Percentiles rank a stretch among this genome's conserved stretches.
Conservation (phyloP, 176 grass and related monocot genomes). For the Guadua angustifolia region DNA sequence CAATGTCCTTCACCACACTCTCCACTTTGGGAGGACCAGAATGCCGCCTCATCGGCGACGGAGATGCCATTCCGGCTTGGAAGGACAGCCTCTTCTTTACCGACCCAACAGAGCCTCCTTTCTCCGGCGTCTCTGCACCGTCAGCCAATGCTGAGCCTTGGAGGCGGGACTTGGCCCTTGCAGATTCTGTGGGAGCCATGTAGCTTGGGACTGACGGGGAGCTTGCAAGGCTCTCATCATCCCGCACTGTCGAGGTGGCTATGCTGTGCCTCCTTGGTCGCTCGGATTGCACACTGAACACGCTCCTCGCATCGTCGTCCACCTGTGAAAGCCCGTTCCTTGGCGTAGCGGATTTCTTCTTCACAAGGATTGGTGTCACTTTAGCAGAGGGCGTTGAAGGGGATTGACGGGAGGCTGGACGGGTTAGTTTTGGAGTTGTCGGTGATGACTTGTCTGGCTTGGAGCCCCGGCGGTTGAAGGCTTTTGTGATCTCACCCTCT, state of each 20-base stretch:
- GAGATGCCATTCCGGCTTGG: conserved; percentile 52
- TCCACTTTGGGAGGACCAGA: conserved; percentile 90
- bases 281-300: conserved; percentile 73
- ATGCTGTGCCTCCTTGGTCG: conserved; percentile 80
- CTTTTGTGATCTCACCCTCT: conserved; percentile 89
- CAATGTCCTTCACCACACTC: conserved; percentile 50
- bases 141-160: conserved; percentile 55
- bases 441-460: conserved; percentile 62
- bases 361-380: conserved; percentile 48
- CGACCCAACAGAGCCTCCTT: conserved; percentile 45
- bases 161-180: conserved; percentile 74
- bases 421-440: conserved; percentile 54
- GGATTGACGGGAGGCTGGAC: conserved; percentile 51
- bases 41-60: conserved; percentile 63
- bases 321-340: conserved; percentile 50
- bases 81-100: conserved; percentile 89
- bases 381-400: conserved; percentile 64
- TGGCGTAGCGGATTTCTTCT: conserved; percentile 64
- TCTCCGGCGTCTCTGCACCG: conserved; percentile 60
- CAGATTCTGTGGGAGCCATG: conserved; percentile 90
- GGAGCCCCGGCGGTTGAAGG: conserved; percentile 70
- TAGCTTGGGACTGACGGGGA: conserved; percentile 77
- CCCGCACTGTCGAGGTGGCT: conserved; percentile 55
- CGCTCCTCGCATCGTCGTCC: conserved; percentile 69
- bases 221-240: conserved; percentile 74